Evolutionary conservation across 1,284 basidiomycete species (phyloP).

Genomic region (Fomitopsis betulina): DNA sequence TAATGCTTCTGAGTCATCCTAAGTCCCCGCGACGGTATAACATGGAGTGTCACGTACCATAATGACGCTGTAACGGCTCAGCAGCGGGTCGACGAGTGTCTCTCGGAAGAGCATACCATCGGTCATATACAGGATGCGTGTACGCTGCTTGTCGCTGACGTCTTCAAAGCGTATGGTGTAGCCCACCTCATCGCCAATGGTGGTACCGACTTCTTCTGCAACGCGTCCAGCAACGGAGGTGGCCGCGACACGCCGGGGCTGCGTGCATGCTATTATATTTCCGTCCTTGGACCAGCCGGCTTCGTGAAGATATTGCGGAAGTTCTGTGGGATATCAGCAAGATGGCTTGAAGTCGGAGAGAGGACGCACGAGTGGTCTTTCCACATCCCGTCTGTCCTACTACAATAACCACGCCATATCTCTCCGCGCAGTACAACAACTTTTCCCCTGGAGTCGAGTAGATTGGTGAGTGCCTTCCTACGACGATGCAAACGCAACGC

Average conservation of each 20-base stretch:
- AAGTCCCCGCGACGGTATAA: constrained; percentile 7
- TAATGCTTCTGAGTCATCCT: constrained; percentile 11
- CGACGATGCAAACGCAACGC: constrained; percentile 22
- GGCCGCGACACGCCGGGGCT: constrained; percentile 93
- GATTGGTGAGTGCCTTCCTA: neutral
- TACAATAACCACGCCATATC: constrained; percentile 79
- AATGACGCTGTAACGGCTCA: constrained; percentile 90
- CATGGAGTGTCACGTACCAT: constrained; percentile 58
- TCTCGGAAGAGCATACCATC: constrained; percentile 98
- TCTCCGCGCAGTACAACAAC: constrained; percentile 82
- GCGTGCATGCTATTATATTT: constrained; percentile 85
- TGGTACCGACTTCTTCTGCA: constrained; percentile 82
- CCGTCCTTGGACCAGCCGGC: constrained; percentile 83
- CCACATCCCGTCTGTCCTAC: constrained; percentile 97
- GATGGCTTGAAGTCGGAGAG: neutral
- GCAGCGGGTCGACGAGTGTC: constrained; percentile 82
- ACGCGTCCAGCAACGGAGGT: constrained; percentile 92
- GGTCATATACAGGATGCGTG: constrained; percentile 95
- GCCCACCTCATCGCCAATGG: constrained; percentile 93
- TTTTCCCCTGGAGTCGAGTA: constrained; percentile 49
- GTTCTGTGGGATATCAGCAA: constrained; percentile 46
- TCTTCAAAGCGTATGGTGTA: constrained; percentile 99
- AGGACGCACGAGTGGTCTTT: constrained; percentile 84
- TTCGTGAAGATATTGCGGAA: constrained; percentile 93
- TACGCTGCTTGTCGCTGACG: constrained; percentile 74